Conservation (phyloP, 1,284 basidiomycete species). For the Cystobasidiaceae sp. region DNA sequence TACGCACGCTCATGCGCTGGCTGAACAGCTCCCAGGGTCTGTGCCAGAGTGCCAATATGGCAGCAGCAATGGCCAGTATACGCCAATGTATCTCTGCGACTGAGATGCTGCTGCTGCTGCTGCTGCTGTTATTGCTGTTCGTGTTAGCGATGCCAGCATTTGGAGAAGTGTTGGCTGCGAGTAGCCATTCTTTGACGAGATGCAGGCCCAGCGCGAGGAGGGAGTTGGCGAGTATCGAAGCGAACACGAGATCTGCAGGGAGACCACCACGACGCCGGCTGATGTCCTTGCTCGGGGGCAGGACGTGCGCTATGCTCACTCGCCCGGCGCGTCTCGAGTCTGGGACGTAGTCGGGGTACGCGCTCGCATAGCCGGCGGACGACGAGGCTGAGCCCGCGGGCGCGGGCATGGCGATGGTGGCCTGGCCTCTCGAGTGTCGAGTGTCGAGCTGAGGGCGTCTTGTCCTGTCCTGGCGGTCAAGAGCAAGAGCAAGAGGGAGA, state of each 20-base stretch:
- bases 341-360: constrained; percentile 29
- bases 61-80: constrained; percentile 27
- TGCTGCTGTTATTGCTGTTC: not conserved
- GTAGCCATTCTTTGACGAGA: constrained; percentile 38
- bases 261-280: constrained; percentile 27
- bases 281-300: constrained; percentile 25
- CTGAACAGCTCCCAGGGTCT: constrained; percentile 28
- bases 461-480: too few relatives aligned
- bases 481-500: too few relatives aligned
- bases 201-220: constrained; percentile 38
- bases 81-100: constrained; percentile 30
- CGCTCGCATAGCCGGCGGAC: constrained; percentile 8
- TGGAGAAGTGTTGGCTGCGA: constrained; percentile 30
- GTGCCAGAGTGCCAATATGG: constrained; percentile 25
- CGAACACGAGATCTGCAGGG: constrained; percentile 38
- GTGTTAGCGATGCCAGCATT: not conserved
- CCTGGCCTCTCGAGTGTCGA: not conserved
- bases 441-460: too few relatives aligned
- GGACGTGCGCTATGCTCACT: constrained; percentile 29
- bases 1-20: constrained; percentile 1
- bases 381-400: not conserved
- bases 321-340: constrained; percentile 22
- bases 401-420: not conserved
- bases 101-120: not conserved
- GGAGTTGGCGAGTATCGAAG: constrained; percentile 37